Evolutionary conservation across 2,329 filamentous ascomycete genomes (phyloP), one percentile per base, ranked within the genome.

Genomic region (Moelleriella libera): DNA sequence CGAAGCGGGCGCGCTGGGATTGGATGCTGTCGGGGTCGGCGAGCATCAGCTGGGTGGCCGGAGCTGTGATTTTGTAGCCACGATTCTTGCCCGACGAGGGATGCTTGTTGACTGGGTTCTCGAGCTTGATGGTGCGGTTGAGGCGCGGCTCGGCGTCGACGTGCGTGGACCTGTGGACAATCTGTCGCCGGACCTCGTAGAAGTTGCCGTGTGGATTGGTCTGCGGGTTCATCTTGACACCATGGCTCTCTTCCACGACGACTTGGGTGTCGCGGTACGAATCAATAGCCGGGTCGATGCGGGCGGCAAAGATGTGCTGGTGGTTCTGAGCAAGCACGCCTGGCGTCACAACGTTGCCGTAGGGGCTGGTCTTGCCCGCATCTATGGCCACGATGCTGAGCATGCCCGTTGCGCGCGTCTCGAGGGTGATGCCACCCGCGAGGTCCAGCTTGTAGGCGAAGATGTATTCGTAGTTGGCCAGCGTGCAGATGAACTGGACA

Each of bases 391-490:
- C 70, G 2, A 78, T 74, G 6, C 72, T 77, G 10, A 85, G 68
- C 41, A 85, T 77, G 2, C 82, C 82, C 0, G 81, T 85, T 0
- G 81, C 80, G 2, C 81, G 70, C 0, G 75, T 74, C 59, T 85
- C 80, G 41, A 82, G 65, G 0, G 69, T 71, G 44, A 85, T 71
- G 6, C 71, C 74, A 3, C 76, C 83, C 1, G 77, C 72, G 45
- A 80, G 77, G 53, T 82, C 73, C 47, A 86, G 74, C 51, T 69
- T 69, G 48, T 67, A 75, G 44, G 66, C 64, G 43, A 75, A 69
- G 3, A 73, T 63, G 50, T 75, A 86, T 57, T 85, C 82, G 63
- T 85, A 85, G 63, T 85, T 85, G 34, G 75, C 76, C 1, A 84
- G 69, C 0, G 82, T 85, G 54, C 81, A 76, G 59, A 85, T 80